phyloP scores from a whole-genome alignment of 2,329 filamentous ascomycete species.

The Paraphaeosphaeria sporulosa region DNA sequence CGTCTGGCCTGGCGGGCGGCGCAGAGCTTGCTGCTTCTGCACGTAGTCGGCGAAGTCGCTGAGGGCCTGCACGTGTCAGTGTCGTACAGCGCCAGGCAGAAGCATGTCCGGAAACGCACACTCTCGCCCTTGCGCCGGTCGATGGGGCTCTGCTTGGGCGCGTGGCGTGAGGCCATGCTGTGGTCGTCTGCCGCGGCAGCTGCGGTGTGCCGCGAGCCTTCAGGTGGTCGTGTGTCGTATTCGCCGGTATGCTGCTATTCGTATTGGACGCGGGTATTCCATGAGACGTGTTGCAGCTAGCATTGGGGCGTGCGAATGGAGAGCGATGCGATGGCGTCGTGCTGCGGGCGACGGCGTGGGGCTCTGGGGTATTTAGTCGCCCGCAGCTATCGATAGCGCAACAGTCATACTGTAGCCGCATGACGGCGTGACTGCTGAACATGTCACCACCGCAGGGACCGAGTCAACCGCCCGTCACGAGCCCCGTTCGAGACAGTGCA shows the following conservation, averaged over 20 bases:
- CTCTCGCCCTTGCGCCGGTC: slow-evolving; percentile 89
- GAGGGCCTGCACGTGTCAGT: slow-evolving; percentile 65
- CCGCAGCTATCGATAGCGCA: slow-evolving; percentile 24
- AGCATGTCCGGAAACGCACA: too few relatives aligned
- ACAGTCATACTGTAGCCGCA: slow-evolving; percentile 16
- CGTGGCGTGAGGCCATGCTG: slow-evolving; percentile 47
- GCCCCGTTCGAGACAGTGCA: neutral
- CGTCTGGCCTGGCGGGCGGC: slow-evolving; percentile 54
- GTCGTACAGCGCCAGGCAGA: too few relatives aligned
- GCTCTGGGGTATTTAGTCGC: slow-evolving; percentile 25
- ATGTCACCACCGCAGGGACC: too few relatives aligned
- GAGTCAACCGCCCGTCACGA: slow-evolving; percentile 9
- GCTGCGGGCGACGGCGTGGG: slow-evolving; percentile 11
- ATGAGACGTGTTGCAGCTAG: slow-evolving; percentile 38
- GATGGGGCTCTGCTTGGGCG: slow-evolving; percentile 64
- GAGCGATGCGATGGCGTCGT: slow-evolving; percentile 24
- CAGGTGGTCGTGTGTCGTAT: slow-evolving; percentile 26
- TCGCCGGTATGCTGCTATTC: slow-evolving; percentile 35
- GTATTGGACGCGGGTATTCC: slow-evolving; percentile 34
- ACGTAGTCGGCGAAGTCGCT: slow-evolving; percentile 98
- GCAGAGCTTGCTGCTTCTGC: slow-evolving; percentile 85
- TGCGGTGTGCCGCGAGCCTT: slow-evolving; percentile 14
- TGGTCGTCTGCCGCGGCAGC: slow-evolving; percentile 14
- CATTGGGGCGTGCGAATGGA: slow-evolving; percentile 37
- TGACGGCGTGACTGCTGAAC: slow-evolving; percentile 15